Percentiles rank a stretch among this genome's conserved stretches.
Conservation (phyloP, 805 yeast species). For the Yamadazyma insecticola region DNA sequence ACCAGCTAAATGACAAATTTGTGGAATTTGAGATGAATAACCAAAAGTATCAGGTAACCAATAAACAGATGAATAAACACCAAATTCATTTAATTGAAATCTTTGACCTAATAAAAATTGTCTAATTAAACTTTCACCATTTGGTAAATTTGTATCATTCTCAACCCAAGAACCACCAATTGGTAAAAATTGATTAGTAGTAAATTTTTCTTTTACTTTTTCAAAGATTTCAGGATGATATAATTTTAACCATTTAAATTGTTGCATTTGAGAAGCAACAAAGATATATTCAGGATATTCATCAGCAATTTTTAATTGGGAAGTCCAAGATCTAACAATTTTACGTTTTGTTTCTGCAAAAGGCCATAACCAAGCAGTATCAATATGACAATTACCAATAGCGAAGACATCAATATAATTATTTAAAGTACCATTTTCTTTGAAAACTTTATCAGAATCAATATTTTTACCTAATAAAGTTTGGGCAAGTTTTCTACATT, state of each 20-base stretch:
- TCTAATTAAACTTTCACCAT: constrained; percentile 84
- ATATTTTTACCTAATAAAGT: constrained; percentile 60
- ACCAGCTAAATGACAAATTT: constrained; percentile 82
- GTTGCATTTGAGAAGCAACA: constrained; percentile 95
- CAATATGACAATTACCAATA: constrained; percentile 94
- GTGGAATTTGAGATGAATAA: constrained; percentile 92
- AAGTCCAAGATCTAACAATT: constrained; percentile 91
- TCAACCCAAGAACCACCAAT: constrained; percentile 99
- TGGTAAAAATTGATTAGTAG: constrained; percentile 75
- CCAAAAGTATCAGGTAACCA: constrained; percentile 99
- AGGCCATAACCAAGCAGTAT: constrained; percentile 99
- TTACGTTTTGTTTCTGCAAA: constrained; percentile 93
- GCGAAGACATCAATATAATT: constrained; percentile 66
- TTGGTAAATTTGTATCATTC: constrained; percentile 93
- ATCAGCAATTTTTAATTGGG: constrained; percentile 81
- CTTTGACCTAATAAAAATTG: constrained; percentile 91
- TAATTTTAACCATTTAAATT: constrained; percentile 82
- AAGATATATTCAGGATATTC: constrained; percentile 89
- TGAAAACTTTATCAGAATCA: constrained; percentile 62
- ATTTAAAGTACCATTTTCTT: constrained; percentile 14
- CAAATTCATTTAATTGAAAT: constrained; percentile 76
- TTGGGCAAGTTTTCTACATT: constrained; percentile 64
- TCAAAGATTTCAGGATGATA: constrained; percentile 81
- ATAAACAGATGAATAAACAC: constrained; percentile 65
- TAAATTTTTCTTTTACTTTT: constrained; percentile 60